Conservation (phyloP, 2,329 filamentous ascomycete species). For the Penicillium vulpinum region DNA sequence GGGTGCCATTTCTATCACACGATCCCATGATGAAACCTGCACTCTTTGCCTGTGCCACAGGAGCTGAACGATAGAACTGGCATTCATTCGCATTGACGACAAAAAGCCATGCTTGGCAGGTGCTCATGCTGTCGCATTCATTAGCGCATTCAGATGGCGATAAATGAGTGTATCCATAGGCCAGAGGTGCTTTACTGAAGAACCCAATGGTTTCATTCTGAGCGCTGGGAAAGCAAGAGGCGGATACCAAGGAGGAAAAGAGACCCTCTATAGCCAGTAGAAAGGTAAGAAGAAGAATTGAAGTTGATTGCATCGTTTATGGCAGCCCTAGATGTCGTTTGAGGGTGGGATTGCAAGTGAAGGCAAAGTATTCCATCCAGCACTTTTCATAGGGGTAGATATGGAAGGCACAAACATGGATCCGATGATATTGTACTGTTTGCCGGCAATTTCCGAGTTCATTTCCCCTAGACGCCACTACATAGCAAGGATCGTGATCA, state of each 20-base stretch:
- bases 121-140: neutral
- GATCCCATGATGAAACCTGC: conserved; percentile 8
- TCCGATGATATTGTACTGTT: neutral
- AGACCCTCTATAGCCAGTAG: neutral
- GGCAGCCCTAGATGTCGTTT: neutral
- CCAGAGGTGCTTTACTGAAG: conserved; percentile 7
- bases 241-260: conserved; percentile 1
- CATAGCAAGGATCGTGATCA: too few relatives aligned
- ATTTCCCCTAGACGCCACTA: neutral
- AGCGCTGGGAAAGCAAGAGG: conserved; percentile 6
- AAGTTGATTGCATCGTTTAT: neutral
- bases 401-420: neutral
- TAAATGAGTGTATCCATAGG: conserved; percentile 1
- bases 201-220: conserved; percentile 7
- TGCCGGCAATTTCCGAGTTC: neutral
- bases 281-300: neutral
- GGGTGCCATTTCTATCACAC: conserved; percentile 1
- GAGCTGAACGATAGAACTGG: conserved; percentile 3
- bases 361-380: neutral
- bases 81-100: conserved; percentile 6
- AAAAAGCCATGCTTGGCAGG: conserved; percentile 5
- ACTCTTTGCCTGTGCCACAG: conserved; percentile 7
- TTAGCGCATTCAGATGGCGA: conserved; percentile 5
- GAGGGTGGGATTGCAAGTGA: neutral
- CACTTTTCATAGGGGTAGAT: neutral